Evolutionary conservation across 2,329 filamentous ascomycete species (phyloP).

Genomic region (Talaromyces sp.): DNA sequence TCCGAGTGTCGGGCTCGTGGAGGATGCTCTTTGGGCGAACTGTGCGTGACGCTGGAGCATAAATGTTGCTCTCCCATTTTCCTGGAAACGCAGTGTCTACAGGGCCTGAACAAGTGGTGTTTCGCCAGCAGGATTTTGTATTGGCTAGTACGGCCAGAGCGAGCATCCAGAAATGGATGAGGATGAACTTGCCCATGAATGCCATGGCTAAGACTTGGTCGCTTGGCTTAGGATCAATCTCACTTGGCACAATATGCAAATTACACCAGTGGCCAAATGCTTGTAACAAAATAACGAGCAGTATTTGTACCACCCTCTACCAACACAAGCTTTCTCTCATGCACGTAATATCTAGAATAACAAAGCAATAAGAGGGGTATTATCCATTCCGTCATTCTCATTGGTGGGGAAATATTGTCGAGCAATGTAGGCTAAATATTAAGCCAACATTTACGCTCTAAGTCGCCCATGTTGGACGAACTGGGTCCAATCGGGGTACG

Average conservation of each 20-base stretch:
- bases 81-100: constrained; percentile 48
- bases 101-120: constrained; percentile 49
- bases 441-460: neutral
- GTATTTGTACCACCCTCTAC: neutral
- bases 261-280: neutral
- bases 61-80: constrained; percentile 54
- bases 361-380: neutral
- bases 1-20: constrained; percentile 25
- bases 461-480: neutral
- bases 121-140: constrained; percentile 46
- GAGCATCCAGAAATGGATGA: constrained; percentile 9
- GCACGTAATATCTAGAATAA: neutral
- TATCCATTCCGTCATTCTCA: neutral
- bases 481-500: neutral
- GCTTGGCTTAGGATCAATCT: neutral
- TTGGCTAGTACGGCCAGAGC: constrained; percentile 12
- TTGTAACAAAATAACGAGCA: neutral
- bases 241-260: neutral
- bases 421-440: neutral
- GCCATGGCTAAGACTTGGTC: constrained; percentile 1
- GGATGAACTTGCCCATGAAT: neutral
- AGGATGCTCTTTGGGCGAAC: constrained; percentile 44
- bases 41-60: constrained; percentile 47
- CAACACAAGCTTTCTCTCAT: neutral
- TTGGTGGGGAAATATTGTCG: neutral